Conservation (phyloP, 306 rosid genomes). For the Alnus rubra region DNA sequence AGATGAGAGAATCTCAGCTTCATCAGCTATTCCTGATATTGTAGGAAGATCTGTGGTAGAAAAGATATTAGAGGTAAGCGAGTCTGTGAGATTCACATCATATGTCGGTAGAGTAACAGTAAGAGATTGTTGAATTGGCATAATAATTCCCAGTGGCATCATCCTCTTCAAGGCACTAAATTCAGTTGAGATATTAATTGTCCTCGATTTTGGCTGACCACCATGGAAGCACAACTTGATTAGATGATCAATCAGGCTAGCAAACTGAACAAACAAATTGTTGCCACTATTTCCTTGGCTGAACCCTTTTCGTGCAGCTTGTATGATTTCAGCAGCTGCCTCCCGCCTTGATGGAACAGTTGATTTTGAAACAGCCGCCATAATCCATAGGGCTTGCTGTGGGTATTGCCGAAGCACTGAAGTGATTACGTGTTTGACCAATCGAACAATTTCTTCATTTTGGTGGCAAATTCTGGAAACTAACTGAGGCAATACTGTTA, state of each 20-base stretch:
- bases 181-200: constrained; percentile 80
- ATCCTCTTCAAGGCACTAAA: constrained; percentile 93
- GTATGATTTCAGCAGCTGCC: constrained; percentile 95
- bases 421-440: constrained; percentile 78
- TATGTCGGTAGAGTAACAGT: constrained; percentile 79
- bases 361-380: constrained; percentile 99
- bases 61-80: constrained; percentile 65
- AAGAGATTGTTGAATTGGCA: constrained; percentile 92
- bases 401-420: constrained; percentile 85
- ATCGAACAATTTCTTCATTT: constrained; percentile 76
- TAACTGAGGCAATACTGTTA: constrained; percentile 90
- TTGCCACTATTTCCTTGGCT: constrained; percentile 64
- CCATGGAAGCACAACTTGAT: constrained; percentile 90
- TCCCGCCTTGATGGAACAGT: constrained; percentile 89
- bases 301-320: constrained; percentile 76
- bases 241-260: constrained; percentile 83
- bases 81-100: constrained; percentile 63
- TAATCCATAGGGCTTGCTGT: constrained; percentile 93
- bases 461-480: constrained; percentile 99
- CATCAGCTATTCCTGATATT: constrained; percentile 82
- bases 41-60: constrained; percentile 88
- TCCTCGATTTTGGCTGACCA: constrained; percentile 77
- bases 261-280: constrained; percentile 85
- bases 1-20: constrained; percentile 97
- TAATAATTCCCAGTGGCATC: constrained; percentile 97